These are phyloP conservation scores for Mrakia frigida DNA, from an alignment of 768 basidiomycete genomes.

Conservation along the genomic window DNA sequence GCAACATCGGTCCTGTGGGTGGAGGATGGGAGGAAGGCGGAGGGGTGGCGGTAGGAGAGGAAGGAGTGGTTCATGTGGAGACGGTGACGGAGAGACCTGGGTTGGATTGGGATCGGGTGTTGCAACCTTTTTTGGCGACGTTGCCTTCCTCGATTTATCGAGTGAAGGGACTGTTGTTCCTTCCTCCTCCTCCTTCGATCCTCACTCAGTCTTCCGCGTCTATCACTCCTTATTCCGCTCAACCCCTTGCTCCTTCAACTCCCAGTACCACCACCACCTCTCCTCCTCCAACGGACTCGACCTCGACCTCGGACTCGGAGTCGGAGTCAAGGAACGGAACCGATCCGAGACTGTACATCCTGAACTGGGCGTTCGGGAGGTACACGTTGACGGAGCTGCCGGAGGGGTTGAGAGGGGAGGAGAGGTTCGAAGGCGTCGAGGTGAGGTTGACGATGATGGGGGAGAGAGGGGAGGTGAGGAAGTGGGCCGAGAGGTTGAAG, in stretches of 20 bases:
- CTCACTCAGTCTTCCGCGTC: conserved; percentile 32
- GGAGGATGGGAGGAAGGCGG: not conserved
- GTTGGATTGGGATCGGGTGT: conserved; percentile 34
- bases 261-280: not conserved
- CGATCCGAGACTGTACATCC: conserved; percentile 45
- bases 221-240: conserved; percentile 42
- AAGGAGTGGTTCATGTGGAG: no score
- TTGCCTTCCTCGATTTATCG: conserved; percentile 68
- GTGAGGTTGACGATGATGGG: conserved; percentile 85
- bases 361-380: conserved; percentile 94
- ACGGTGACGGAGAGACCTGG: not conserved
- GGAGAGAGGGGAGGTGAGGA: conserved; percentile 69
- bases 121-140: conserved; percentile 51
- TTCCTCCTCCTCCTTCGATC: conserved; percentile 50
- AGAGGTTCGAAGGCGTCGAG: conserved; percentile 40
- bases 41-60: no score
- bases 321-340: not conserved
- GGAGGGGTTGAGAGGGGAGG: not conserved
- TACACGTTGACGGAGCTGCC: conserved; percentile 42
- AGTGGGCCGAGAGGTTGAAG: conserved; percentile 57
- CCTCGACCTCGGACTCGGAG: no score
- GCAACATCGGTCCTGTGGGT: conserved; percentile 46
- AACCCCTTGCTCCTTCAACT: not conserved
- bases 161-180: conserved; percentile 68
- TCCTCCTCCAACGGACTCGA: not conserved